A percentile compares a stretch with the other conserved stretches of the same genome.
Evolutionary conservation across 1,139 yeast genomes (phyloP).

Genomic region (Taphrina confusa): DNA sequence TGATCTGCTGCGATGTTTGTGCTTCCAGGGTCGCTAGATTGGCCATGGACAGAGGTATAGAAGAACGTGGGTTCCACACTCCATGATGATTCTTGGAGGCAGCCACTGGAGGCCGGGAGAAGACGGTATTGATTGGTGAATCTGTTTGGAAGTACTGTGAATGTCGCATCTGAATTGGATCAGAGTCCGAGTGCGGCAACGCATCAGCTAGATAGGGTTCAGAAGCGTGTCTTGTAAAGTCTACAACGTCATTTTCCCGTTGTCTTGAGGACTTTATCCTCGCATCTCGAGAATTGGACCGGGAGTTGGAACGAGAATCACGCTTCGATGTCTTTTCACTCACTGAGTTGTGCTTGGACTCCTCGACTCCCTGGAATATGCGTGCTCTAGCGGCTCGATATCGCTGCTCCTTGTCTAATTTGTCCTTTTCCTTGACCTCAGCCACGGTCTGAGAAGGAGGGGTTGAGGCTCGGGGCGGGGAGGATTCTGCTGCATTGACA

Average conservation of each 20-base stretch:
- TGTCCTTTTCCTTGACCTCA: conserved; percentile 17
- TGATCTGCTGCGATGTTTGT: conserved; percentile 2
- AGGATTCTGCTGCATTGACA: background rate
- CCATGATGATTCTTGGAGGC: background rate
- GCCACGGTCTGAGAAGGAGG: conserved; percentile 2
- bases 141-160: conserved; percentile 10
- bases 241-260: background rate
- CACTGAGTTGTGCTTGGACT: background rate
- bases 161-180: conserved; percentile 10
- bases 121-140: background rate
- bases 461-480: conserved; percentile 11
- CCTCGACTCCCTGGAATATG: conserved; percentile 31
- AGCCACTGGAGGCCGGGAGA: conserved; percentile 3
- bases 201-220: background rate
- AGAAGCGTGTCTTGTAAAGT: background rate
- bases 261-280: background rate
- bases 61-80: conserved; percentile 24
- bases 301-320: conserved; percentile 10
- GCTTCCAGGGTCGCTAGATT: conserved; percentile 33
- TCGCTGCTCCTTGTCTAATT: conserved; percentile 27
- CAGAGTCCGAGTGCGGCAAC: background rate
- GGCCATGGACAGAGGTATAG: conserved; percentile 27
- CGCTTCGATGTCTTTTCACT: background rate
- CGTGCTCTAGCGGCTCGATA: conserved; percentile 32
- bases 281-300: conserved; percentile 16